These are phyloP conservation scores for Venturia effusa DNA, from an alignment of 2,329 filamentous ascomycete species.

Conservation along the genomic window DNA sequence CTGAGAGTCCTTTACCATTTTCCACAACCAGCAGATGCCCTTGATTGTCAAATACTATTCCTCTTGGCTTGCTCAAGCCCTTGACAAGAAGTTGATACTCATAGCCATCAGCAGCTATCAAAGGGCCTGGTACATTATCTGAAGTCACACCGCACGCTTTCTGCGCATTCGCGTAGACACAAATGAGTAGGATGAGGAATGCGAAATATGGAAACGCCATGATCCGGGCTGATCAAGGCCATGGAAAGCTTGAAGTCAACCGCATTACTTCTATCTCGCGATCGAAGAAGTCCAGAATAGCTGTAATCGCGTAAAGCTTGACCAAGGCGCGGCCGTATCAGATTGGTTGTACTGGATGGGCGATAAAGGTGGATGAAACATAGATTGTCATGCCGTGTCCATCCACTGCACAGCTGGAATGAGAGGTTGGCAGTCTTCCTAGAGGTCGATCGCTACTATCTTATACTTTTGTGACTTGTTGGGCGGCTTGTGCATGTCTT, in stretches of 20 bases:
- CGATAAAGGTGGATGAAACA: background rate
- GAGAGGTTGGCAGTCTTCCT: no score
- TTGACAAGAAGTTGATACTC: conserved; percentile 24
- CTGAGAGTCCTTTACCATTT: conserved; percentile 27
- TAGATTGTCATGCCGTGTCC: background rate
- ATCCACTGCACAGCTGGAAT: background rate
- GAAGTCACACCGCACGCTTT: background rate
- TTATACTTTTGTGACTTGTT: no score
- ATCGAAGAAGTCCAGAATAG: background rate
- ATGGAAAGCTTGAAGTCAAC: background rate
- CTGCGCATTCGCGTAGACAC: background rate
- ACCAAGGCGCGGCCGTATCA: background rate
- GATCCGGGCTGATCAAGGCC: background rate
- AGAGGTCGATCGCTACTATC: no score
- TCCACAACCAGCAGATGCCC: conserved; percentile 32
- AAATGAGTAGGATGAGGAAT: background rate
- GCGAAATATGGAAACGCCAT: background rate
- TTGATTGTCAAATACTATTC: conserved; percentile 27
- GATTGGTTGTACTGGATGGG: background rate
- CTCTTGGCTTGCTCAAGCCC: conserved; percentile 27
- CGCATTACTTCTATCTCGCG: background rate
- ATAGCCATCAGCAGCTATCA: background rate
- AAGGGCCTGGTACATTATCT: background rate
- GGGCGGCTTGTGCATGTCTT: no score
- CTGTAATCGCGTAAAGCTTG: background rate